Evolutionary conservation across 139 green algal genomes (phyloP).

Genomic region (Closterium sp.): DNA sequence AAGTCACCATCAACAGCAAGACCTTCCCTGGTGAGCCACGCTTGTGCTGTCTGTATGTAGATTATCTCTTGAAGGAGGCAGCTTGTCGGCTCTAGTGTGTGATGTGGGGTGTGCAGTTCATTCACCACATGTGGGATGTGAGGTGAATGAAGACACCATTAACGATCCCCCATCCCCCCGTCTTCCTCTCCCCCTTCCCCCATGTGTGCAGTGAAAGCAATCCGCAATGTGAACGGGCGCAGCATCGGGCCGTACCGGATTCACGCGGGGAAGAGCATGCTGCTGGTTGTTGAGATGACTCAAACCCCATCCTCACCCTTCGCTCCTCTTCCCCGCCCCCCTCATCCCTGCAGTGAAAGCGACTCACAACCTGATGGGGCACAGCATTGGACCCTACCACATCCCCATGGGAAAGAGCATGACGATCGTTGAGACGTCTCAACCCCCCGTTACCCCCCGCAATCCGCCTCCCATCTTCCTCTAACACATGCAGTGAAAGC

Average conservation of each 20-base stretch:
- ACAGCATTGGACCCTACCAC: conserved; percentile 92
- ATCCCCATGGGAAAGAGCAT: conserved; percentile 93
- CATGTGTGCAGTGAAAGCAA: no score
- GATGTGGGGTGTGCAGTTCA: no score
- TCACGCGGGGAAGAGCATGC: conserved; percentile 87
- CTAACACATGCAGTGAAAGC: conserved; percentile 58
- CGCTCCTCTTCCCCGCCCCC: no score
- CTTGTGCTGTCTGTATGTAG: no score
- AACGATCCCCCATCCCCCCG: no score
- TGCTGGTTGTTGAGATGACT: conserved; percentile 60
- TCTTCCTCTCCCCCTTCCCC: no score
- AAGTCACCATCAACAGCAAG: neutral
- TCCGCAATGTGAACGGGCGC: conserved; percentile 83
- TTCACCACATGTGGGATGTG: no score
- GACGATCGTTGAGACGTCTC: conserved; percentile 55
- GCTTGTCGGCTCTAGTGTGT: no score
- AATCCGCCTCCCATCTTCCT: neutral
- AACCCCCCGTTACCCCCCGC: no score
- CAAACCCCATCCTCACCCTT: no score
- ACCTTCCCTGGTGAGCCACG: neutral
- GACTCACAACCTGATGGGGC: conserved; percentile 95
- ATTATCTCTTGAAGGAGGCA: no score
- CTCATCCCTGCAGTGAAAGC: conserved; percentile 66
- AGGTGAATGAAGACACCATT: no score
- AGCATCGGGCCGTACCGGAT: conserved; percentile 94